phyloP scores from a whole-genome alignment of 2,329 filamentous ascomycete genomes.

The Chaetomium strumarium region DNA sequence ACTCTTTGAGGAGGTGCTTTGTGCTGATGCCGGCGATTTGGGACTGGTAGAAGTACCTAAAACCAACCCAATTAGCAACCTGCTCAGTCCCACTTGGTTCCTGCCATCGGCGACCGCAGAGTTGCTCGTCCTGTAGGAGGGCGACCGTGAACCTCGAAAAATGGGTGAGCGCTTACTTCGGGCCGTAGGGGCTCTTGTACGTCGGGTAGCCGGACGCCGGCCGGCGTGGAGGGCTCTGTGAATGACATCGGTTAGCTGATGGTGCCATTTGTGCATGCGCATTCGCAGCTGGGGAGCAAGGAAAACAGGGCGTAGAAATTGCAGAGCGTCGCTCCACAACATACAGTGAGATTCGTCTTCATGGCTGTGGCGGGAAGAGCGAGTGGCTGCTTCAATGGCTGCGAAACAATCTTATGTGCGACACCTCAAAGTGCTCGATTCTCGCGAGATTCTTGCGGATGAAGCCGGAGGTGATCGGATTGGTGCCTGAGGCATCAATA shows the following conservation, averaged over 20 bases:
- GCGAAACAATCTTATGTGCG: slow-evolving; percentile 19
- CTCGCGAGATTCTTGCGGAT: slow-evolving; percentile 31
- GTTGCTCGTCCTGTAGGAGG: not conserved
- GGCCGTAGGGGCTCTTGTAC: slow-evolving; percentile 60
- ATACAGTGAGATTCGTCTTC: slow-evolving; percentile 29
- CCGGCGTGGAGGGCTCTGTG: slow-evolving; percentile 43
- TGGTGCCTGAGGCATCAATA: slow-evolving; percentile 26
- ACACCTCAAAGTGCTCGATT: slow-evolving; percentile 19
- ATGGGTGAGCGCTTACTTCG: slow-evolving; percentile 48
- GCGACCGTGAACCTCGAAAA: not conserved
- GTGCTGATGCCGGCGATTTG: slow-evolving; percentile 49
- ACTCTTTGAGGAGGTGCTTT: slow-evolving; percentile 45
- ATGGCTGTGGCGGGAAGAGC: slow-evolving; percentile 17
- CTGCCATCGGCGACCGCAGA: not conserved
- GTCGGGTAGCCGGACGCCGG: slow-evolving; percentile 29
- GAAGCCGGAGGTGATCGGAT: slow-evolving; percentile 25
- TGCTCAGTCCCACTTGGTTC: not conserved
- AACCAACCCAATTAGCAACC: slow-evolving; percentile 27
- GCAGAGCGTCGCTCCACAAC: slow-evolving; percentile 10
- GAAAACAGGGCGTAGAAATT: not conserved
- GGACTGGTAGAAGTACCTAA: slow-evolving; percentile 55
- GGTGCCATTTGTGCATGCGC: not conserved
- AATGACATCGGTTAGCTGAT: slow-evolving; percentile 29
- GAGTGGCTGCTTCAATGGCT: slow-evolving; percentile 26
- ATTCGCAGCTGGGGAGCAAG: not conserved